phyloP scores from a whole-genome alignment of 306 rosid species.

The Morella rubra region DNA sequence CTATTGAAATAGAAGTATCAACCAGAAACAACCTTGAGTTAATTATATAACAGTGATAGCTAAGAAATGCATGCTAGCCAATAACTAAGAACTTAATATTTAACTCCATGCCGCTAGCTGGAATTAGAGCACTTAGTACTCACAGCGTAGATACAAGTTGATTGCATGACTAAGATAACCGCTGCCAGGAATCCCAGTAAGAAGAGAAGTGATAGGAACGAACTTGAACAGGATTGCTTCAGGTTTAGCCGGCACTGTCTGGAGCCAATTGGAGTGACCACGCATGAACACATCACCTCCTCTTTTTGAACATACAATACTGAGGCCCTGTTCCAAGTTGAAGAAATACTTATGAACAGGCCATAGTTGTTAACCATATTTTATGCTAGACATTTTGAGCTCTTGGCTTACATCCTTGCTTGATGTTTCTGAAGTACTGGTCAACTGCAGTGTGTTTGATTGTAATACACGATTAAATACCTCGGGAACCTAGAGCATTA shows the following conservation, averaged over 20 bases:
- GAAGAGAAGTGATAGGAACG: conserved; percentile 87
- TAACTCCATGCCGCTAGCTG: not conserved
- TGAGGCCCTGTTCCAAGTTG: conserved; percentile 64
- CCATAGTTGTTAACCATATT: conserved; percentile 16
- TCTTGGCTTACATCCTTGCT: conserved; percentile 86
- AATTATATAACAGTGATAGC: conserved; percentile 2
- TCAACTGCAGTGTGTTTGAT: conserved; percentile 73
- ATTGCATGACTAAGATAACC: conserved; percentile 98
- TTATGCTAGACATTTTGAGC: conserved; percentile 11
- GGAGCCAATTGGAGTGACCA: conserved; percentile 86
- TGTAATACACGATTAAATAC: conserved; percentile 81
- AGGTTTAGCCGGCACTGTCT: conserved; percentile 75
- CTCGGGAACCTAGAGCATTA: conserved; percentile 72
- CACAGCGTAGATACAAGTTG: conserved; percentile 94
- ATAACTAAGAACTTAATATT: conserved; percentile 9
- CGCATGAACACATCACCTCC: conserved; percentile 79
- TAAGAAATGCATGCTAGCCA: conserved; percentile 22
- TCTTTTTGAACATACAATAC: conserved; percentile 70
- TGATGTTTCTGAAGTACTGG: conserved; percentile 82
- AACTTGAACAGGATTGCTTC: conserved; percentile 80
- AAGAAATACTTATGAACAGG: conserved; percentile 15
- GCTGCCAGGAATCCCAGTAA: conserved; percentile 91
- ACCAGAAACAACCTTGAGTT: not conserved
- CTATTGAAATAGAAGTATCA: not conserved
- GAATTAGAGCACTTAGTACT: conserved; percentile 40